Conservation (phyloP, 495 filamentous ascomycete species). For the Hypomontagnella monticulosa region DNA sequence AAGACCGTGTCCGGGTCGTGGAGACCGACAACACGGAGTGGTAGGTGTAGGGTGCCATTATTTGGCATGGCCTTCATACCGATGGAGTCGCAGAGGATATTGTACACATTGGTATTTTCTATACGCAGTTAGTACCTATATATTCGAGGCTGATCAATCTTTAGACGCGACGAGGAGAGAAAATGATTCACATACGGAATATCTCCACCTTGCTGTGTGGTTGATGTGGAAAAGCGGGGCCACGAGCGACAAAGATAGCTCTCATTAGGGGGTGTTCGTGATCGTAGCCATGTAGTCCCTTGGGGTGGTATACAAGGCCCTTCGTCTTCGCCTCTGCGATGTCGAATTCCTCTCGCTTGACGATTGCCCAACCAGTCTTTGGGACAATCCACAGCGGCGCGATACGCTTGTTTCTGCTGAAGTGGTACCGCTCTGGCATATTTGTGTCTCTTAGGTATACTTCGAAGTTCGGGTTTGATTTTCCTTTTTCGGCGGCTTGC, state of each 20-base stretch:
- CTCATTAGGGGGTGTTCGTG: conserved; percentile 90
- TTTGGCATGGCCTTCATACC: conserved; percentile 74
- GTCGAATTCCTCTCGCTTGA: conserved; percentile 80
- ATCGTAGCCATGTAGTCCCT: conserved; percentile 89
- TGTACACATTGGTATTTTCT: conserved; percentile 97
- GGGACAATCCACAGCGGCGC: conserved; percentile 93
- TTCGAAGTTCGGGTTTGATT: conserved; percentile 74
- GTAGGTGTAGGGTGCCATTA: conserved; percentile 88
- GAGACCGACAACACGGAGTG: conserved; percentile 73
- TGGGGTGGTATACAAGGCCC: conserved; percentile 74
- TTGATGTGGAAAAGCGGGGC: conserved; percentile 85
- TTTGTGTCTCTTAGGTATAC: conserved; percentile 80
- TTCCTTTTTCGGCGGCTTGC: conserved; percentile 58
- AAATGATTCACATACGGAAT: conserved; percentile 76
- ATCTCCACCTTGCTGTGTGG: conserved; percentile 79
- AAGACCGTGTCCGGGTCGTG: conserved; percentile 57
- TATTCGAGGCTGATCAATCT: neutral
- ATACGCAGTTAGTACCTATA: conserved; percentile 38
- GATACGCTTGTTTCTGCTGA: conserved; percentile 83
- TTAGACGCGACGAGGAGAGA: neutral
- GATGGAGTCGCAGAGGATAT: conserved; percentile 88
- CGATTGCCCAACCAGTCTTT: conserved; percentile 88
- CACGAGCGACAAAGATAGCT: conserved; percentile 88
- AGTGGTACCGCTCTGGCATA: conserved; percentile 92
- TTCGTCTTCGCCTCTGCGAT: conserved; percentile 67